These are phyloP conservation scores for Lepidium sativum DNA, from an alignment of 345 rosid genomes.

Conservation along the genomic window DNA sequence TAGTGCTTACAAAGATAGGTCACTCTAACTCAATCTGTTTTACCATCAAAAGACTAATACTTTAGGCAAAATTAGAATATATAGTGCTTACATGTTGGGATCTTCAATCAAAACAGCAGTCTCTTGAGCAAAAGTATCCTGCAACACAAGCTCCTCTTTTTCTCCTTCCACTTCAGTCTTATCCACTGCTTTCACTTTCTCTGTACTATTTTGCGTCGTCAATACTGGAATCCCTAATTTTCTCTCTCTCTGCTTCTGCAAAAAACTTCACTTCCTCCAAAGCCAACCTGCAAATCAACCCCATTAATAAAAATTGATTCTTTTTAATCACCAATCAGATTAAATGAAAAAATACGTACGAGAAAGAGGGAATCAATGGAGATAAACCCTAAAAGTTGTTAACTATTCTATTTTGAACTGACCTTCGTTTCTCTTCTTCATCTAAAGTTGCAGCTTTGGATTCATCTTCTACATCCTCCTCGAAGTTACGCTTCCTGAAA, in stretches of 20 bases:
- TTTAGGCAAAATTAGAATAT: neutral
- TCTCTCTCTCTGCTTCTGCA: constrained; percentile 92
- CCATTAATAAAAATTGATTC: neutral
- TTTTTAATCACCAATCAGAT: neutral
- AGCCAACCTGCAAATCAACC: constrained; percentile 34
- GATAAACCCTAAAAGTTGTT: neutral
- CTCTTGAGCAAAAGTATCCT: constrained; percentile 97
- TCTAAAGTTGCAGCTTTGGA: constrained; percentile 35
- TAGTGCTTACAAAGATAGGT: neutral
- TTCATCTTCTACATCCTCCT: constrained; percentile 45
- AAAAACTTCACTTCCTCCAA: constrained; percentile 92
- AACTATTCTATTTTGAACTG: neutral
- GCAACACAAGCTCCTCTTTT: constrained; percentile 93
- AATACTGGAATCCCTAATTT: constrained; percentile 65
- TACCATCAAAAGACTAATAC: neutral
- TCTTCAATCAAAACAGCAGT: constrained; percentile 94
- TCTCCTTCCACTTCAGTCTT: constrained; percentile 79
- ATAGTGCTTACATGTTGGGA: constrained; percentile 61
- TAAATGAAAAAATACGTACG: neutral
- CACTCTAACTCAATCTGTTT: neutral
- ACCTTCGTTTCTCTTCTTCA: constrained; percentile 72
- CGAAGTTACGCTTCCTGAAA: constrained; percentile 60
- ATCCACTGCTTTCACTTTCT: constrained; percentile 37
- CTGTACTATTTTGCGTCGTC: constrained; percentile 30
- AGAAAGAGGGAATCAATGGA: neutral